Percentiles rank a stretch among this genome's conserved stretches.
These are phyloP conservation scores for Aspergillus sp. DNA, from an alignment of 2,329 filamentous ascomycete genomes.

Conservation along the genomic window DNA sequence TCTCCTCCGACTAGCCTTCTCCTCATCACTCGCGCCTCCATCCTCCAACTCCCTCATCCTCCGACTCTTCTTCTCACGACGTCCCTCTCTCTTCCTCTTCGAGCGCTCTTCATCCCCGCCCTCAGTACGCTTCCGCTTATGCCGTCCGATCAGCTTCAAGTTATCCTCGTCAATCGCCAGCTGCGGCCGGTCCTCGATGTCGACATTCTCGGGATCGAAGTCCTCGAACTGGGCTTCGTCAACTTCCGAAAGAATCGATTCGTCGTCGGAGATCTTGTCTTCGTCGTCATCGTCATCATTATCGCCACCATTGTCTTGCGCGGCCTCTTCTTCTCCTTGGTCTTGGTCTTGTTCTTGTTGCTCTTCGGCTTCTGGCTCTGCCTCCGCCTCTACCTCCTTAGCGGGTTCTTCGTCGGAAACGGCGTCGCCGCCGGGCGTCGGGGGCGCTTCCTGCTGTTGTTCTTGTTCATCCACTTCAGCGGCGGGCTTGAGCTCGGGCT, in stretches of 20 bases:
- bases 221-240: slow-evolving; percentile 67
- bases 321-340: slow-evolving; percentile 2
- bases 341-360: neutral
- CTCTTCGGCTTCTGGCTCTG: neutral
- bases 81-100: slow-evolving; percentile 66
- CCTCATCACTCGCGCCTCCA: slow-evolving; percentile 52
- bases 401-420: slow-evolving; percentile 17
- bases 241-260: slow-evolving; percentile 65
- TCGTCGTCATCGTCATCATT: slow-evolving; percentile 28
- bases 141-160: slow-evolving; percentile 61
- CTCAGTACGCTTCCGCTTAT: slow-evolving; percentile 65
- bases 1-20: slow-evolving; percentile 39
- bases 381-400: slow-evolving; percentile 8
- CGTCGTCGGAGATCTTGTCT: slow-evolving; percentile 55
- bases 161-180: slow-evolving; percentile 64
- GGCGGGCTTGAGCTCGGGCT: slow-evolving; percentile 28
- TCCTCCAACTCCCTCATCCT: slow-evolving; percentile 68
- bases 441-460: slow-evolving; percentile 14
- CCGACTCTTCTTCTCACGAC: slow-evolving; percentile 66
- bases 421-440: slow-evolving; percentile 30
- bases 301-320: slow-evolving; percentile 28
- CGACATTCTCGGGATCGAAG: slow-evolving; percentile 63
- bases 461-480: slow-evolving; percentile 23
- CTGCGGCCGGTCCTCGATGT: slow-evolving; percentile 61
- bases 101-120: slow-evolving; percentile 64